Base-by-base conservation (phyloP, 1,284 basidiomycete genomes). In the Ceratobasidium papillatum region DNA sequence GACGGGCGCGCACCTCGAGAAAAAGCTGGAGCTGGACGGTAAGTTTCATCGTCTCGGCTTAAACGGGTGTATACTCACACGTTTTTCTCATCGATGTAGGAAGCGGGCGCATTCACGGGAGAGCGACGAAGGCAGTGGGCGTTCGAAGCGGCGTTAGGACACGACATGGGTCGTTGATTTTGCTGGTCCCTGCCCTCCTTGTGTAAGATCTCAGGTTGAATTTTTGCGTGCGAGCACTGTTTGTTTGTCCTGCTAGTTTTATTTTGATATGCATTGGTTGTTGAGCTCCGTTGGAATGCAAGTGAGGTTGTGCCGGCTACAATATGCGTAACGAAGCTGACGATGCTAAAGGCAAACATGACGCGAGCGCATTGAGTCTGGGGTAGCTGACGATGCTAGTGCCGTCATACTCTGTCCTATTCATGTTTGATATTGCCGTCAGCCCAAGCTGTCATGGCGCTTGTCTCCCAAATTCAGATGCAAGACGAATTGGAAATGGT, bases 91-190 rank as follows among this genome's bases (percentile, higher is more conserved):
- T 58, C 38, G n/a, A n/a, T 1, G 32, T n/a, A 72, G 69, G 45
- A 72, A 72, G 58, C 52, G 69, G 27, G 69, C 69, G 17, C 69
- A 72, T 27, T 72, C 69, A 27, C 69, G 69, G 19, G 69, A 72
- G 11, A 72, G 69, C n/a, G 69, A 72, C n/a, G 69, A 72, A n/a
- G 69, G 69, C n/a, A 72, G 69, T 34, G 66, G 66, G 38, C 38
- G 69, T 30, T 72, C 69, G 43, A 72, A 72, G 58, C 69, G 69
- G 14, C 69, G 69, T 22, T 72, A 62, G 45, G 3, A 34, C 22
- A 30, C 32, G 58, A 64, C 62, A 59, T 59, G 14, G 32, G 30
- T 32, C 56, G 49, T 32, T 58, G 43, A 45, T 52, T 68, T 41
- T 47, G 22, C 32, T 51, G 17, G 45, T 47, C 11, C 45, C 45